Evolutionary conservation across 2,329 filamentous ascomycete species (phyloP).

Genomic region (Pseudomassariella vexata): DNA sequence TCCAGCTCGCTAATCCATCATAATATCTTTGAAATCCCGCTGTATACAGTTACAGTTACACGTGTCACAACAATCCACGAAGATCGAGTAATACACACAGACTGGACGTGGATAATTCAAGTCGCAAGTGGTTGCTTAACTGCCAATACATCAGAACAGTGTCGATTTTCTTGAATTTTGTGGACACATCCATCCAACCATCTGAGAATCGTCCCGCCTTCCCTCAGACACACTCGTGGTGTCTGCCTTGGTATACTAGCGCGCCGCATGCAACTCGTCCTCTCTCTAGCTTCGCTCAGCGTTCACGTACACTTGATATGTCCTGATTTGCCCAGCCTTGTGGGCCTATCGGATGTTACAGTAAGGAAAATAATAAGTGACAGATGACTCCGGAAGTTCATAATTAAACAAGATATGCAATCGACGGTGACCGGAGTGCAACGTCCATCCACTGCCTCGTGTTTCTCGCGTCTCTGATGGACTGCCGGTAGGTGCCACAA

Average conservation of each 20-base stretch:
- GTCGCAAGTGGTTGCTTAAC: no score
- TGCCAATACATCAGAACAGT: conserved; percentile 1
- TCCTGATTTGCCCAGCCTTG: conserved; percentile 12
- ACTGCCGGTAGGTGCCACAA: conserved; percentile 15
- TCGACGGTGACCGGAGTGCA: conserved; percentile 31
- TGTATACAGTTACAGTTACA: no score
- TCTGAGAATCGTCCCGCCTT: background rate
- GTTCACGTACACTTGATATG: background rate
- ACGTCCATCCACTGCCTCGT: conserved; percentile 14
- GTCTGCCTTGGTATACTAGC: conserved; percentile 7
- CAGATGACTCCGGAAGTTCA: conserved; percentile 27
- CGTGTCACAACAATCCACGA: no score
- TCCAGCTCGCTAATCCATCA: no score
- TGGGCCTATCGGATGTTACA: conserved; percentile 16
- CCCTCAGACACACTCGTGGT: background rate
- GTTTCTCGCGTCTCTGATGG: conserved; percentile 16
- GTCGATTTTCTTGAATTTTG: conserved; percentile 2
- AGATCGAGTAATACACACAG: no score
- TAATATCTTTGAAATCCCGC: no score
- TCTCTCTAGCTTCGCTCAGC: conserved; percentile 2
- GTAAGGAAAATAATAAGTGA: conserved; percentile 19
- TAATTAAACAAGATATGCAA: conserved; percentile 50
- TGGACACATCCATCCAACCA: conserved; percentile 2
- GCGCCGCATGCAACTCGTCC: background rate
- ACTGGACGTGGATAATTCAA: no score